phyloP scores from a whole-genome alignment of 2,329 filamentous ascomycete species.

The Epichloe uncinata region DNA sequence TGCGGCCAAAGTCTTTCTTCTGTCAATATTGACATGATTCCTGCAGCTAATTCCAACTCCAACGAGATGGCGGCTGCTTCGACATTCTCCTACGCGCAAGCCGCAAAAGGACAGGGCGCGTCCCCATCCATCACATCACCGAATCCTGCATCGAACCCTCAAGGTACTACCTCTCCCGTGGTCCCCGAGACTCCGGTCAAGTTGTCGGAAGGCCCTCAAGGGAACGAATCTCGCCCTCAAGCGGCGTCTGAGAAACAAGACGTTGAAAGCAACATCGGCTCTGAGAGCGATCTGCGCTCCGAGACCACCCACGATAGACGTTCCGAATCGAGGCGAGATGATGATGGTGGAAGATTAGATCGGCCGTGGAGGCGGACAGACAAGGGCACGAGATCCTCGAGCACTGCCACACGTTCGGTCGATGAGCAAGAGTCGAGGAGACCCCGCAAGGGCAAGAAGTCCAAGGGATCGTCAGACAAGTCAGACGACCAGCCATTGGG shows the following conservation, averaged over 20 bases:
- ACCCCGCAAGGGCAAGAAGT: conserved; percentile 49
- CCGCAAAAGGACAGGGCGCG: conserved; percentile 59
- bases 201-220: conserved; percentile 13
- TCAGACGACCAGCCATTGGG: conserved; percentile 37
- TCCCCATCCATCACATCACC: conserved; percentile 18
- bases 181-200: conserved; percentile 14
- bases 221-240: conserved; percentile 10
- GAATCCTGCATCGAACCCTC: conserved; percentile 12
- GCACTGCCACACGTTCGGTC: conserved; percentile 49
- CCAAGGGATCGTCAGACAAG: conserved; percentile 28
- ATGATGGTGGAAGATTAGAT: conserved; percentile 25
- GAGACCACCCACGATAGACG: conserved; percentile 20
- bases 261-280: conserved; percentile 20
- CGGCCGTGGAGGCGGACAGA: conserved; percentile 29
- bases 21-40: conserved; percentile 9
- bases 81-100: conserved; percentile 88
- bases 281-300: conserved; percentile 24
- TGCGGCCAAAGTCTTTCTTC: not conserved
- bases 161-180: conserved; percentile 15
- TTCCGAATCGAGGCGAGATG: conserved; percentile 23
- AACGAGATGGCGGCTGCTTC: conserved; percentile 40
- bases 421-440: conserved; percentile 41
- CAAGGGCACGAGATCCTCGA: conserved; percentile 43
- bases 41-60: conserved; percentile 14
- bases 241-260: conserved; percentile 21